A percentile compares a stretch with the other conserved stretches of the same genome.
Evolutionary conservation across 1,284 basidiomycete species (phyloP).

Genomic region (Chiua sp.): DNA sequence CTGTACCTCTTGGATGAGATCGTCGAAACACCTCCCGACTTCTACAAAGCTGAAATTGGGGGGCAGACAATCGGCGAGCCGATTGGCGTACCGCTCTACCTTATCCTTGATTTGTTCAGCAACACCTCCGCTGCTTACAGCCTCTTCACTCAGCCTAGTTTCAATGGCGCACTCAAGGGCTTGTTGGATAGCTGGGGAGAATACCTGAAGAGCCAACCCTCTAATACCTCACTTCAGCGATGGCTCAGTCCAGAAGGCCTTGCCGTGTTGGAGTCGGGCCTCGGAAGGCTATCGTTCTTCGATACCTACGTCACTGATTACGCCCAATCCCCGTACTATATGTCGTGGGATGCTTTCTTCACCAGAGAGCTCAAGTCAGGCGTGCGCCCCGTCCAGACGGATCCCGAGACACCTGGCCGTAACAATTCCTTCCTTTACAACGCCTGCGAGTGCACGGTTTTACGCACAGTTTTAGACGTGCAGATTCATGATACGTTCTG

Average conservation of each 20-base stretch:
- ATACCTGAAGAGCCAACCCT: slow-evolving; percentile 8
- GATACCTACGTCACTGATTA: too few relatives aligned
- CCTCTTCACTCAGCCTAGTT: slow-evolving; percentile 18
- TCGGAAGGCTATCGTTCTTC: not conserved
- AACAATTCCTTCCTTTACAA: slow-evolving; percentile 43
- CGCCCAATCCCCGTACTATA: not conserved
- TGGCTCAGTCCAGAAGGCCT: slow-evolving; percentile 5
- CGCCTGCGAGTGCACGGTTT: slow-evolving; percentile 51
- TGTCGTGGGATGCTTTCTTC: slow-evolving; percentile 9
- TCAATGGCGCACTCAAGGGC: slow-evolving; percentile 28
- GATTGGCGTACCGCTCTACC: slow-evolving; percentile 23
- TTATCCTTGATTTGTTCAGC: slow-evolving; percentile 25
- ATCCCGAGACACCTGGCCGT: slow-evolving; percentile 15
- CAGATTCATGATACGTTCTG: slow-evolving; percentile 45
- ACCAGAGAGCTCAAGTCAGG: slow-evolving; percentile 22
- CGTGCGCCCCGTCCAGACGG: slow-evolving; percentile 41
- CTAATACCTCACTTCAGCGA: not conserved
- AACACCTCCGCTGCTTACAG: slow-evolving; percentile 26
- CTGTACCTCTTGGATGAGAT: not conserved
- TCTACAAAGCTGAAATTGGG: not conserved
- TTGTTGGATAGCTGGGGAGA: slow-evolving; percentile 6
- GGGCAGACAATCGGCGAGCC: slow-evolving; percentile 22
- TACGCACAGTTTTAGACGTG: slow-evolving; percentile 42
- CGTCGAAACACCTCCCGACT: not conserved
- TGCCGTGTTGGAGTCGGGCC: not conserved